Evolutionary conservation across 2,329 filamentous ascomycete species (phyloP), one percentile per base, ranked within the genome.

Genomic region (Fusarium sp.): DNA sequence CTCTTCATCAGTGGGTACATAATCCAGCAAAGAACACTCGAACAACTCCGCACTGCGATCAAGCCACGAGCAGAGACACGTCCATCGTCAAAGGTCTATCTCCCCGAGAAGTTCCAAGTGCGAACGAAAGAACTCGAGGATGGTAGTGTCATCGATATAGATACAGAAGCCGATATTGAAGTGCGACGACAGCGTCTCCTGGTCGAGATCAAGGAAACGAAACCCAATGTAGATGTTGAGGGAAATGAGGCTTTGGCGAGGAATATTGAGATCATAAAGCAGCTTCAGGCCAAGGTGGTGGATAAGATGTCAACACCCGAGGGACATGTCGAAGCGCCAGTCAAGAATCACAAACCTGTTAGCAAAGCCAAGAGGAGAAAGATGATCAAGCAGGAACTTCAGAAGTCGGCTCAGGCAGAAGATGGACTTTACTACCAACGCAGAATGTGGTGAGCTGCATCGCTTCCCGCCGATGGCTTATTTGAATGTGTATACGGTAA

Each of bases 1-100:
- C 88, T 97, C 25, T 97, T 97, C 78, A 84, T 97, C 31, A 93
- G 92, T 50, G 94, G 94, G 73, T 97, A 96, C 77, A 87, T 90
- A 5, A 85, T 97, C 52, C 94, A 97, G 75, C 94, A 97, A 78
- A 88, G 93, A 72, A 96, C 93, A 1, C 87, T 97, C 6, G 87
- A 86, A 65, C 90, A 90, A 71, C 85, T 97, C 31, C 91, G 95
- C 72, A 82, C 84, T 56, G 91, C 91, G 18, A 90, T 97, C 72
- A 85, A 85, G 69, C 79, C 79, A 7, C 74, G 75, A 8, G 60
- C 35, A 14, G 56, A 62, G 10, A 56, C 85, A 83, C 49, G 75
- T 4, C 60, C 83, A 66, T 77, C 82, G 2, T 83, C 84, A 8
- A 81, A 83, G 60, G 79, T 83, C 42, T 83, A 84, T 72, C 76